These are phyloP conservation scores for Neurospora discreta DNA, from an alignment of 495 filamentous ascomycete genomes.

Conservation along the genomic window DNA sequence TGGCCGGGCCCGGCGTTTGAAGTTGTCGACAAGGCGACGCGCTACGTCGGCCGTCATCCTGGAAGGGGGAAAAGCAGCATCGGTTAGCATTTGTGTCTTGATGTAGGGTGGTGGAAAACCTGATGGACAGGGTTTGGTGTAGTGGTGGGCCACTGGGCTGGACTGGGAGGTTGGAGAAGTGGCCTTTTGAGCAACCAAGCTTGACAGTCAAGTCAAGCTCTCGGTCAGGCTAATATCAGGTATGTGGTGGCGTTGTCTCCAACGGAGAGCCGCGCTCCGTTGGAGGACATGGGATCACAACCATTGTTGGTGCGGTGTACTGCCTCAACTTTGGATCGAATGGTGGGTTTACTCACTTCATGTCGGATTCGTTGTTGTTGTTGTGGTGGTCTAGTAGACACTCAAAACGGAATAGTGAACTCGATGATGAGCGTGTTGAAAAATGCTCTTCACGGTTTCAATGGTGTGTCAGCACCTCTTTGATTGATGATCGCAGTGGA, in stretches of 20 bases:
- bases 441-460: not conserved
- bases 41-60: not conserved
- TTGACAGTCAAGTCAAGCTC: not conserved
- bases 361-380: too few relatives aligned
- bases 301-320: not conserved
- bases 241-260: not conserved
- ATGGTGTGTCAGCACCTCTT: not conserved
- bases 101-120: not conserved
- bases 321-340: not conserved
- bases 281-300: not conserved
- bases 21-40: not conserved
- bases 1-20: not conserved
- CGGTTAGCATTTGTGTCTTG: not conserved
- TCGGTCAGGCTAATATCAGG: not conserved
- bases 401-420: not conserved
- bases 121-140: not conserved
- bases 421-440: not conserved
- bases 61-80: not conserved
- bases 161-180: not conserved
- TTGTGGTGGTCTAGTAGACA: not conserved
- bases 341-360: not conserved
- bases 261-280: not conserved
- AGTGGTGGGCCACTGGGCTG: not conserved
- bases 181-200: not conserved
- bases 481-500: too few relatives aligned